Base-by-base conservation (phyloP, 495 filamentous ascomycete species). In the Schizothecium vesticola region DNA sequence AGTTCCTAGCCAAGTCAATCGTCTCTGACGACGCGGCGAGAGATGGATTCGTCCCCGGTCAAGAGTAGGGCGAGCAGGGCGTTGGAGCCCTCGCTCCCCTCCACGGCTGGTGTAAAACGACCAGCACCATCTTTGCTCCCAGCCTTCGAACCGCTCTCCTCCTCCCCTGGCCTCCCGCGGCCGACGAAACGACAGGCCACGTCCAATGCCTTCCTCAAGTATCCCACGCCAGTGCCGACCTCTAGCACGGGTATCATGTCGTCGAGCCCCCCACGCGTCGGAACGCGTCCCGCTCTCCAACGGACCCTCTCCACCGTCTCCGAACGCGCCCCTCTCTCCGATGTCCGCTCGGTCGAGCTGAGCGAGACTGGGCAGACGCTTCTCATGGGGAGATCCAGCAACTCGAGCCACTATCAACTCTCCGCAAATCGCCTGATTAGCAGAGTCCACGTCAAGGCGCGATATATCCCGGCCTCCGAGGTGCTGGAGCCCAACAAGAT, bases 231-330 rank as follows among this genome's bases (percentile, higher is more conserved):
- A 0, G 87, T 96, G 23, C 93, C 93, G 60, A 97, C 94, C 26
- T 98, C 95, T 3, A 97, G 92, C 51, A 96, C 94, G 62, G 91
- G 92, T 70, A 91, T 97, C 62, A 84, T 96, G 70, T 93, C 92
- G 56, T 97, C 95, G 22, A 97, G 94, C 68, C 92, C 95, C 25
- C 88, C 89, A 71, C 85, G 82, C 65, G 76, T 82, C 65, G 76
- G 79, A 69, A 85, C 89, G 69, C 84, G 82, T 72, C 86, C 84
- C n/a, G 73, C 66, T 61, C 75, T 89, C 10, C 78, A 84, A 29
- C 85, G 89, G 64, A 85, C 89, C 25, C 79, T 84, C 72, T 93
- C 93, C n/a, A 80, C 84, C 57, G 76, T 89, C 66, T 90, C 90
- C 8, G 95, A 97, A 82, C 92, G 95, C 72, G 85, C 88, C 68